phyloP scores from a whole-genome alignment of 495 filamentous ascomycete genomes.

The Tuber microsphaerosporum region DNA sequence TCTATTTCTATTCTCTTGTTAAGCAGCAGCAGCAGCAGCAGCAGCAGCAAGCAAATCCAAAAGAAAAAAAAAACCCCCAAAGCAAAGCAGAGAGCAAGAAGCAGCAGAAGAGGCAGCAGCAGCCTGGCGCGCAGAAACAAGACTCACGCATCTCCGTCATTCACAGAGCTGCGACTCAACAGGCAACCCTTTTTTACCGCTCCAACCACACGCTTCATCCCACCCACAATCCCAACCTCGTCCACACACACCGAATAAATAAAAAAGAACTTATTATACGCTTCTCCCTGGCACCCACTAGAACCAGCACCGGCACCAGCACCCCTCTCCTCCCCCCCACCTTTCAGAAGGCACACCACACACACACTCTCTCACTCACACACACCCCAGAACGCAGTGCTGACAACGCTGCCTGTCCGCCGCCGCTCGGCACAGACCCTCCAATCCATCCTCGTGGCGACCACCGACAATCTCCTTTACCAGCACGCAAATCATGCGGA shows the following conservation, averaged over 20 bases:
- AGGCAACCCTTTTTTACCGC: background rate
- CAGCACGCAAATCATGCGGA: constrained; percentile 40
- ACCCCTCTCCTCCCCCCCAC: background rate
- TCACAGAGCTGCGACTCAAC: background rate
- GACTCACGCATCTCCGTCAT: constrained; percentile 5
- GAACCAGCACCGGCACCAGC: background rate
- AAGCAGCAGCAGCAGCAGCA: constrained; percentile 1
- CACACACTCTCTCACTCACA: background rate
- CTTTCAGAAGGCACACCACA: background rate
- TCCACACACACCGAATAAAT: constrained; percentile 1
- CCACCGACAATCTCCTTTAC: constrained; percentile 38
- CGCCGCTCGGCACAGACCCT: constrained; percentile 5
- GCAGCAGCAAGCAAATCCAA: background rate
- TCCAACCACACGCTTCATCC: background rate
- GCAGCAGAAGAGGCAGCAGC: background rate
- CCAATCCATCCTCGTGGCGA: constrained; percentile 27
- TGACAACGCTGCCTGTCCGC: constrained; percentile 3
- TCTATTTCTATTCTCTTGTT: background rate
- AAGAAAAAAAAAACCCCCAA: background rate
- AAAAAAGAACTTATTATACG: background rate
- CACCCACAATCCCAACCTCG: constrained; percentile 3
- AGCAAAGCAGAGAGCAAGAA: no score
- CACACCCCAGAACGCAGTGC: background rate
- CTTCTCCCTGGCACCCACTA: background rate
- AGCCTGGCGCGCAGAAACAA: background rate